These are phyloP conservation scores for Trichothecium roseum DNA, from an alignment of 2,329 filamentous ascomycete species.

Conservation along the genomic window DNA sequence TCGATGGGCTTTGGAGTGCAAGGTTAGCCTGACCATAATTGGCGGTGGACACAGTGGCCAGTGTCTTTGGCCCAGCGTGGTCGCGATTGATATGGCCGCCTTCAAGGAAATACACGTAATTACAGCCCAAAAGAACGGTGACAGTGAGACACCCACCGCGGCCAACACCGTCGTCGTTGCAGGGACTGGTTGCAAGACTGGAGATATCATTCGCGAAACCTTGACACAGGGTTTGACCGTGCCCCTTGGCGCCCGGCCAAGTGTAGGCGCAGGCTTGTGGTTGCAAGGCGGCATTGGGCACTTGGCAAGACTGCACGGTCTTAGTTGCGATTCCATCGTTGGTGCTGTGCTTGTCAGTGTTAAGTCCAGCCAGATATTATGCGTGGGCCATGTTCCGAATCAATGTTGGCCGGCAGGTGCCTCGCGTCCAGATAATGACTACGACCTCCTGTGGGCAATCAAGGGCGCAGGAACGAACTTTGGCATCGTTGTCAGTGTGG, in stretches of 20 bases:
- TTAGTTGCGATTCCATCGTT: constrained; percentile 49
- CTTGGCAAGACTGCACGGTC: constrained; percentile 41
- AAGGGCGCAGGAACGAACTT: constrained; percentile 51
- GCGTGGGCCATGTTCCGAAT: constrained; percentile 38
- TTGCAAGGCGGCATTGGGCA: constrained; percentile 57
- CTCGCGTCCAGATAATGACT: constrained; percentile 33
- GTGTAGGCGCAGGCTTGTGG: constrained; percentile 53
- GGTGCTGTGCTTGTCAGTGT: constrained; percentile 48
- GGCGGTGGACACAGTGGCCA: constrained; percentile 52
- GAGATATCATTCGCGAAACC: constrained; percentile 37
- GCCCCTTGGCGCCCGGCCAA: constrained; percentile 50
- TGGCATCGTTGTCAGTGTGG: constrained; percentile 44
- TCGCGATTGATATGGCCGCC: constrained; percentile 47
- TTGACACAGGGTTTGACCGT: constrained; percentile 40
- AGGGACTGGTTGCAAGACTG: constrained; percentile 44
- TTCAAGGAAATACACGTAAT: constrained; percentile 41
- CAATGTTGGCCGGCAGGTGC: constrained; percentile 29
- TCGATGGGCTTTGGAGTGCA: constrained; percentile 40
- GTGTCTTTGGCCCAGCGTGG: constrained; percentile 39
- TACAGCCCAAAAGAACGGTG: constrained; percentile 9
- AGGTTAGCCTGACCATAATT: constrained; percentile 35
- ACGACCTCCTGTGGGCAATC: constrained; percentile 44
- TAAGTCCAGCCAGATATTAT: constrained; percentile 33
- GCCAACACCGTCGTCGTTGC: constrained; percentile 32
- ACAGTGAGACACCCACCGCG: constrained; percentile 5